Conservation (phyloP, 306 rosid genomes). For the Prunus campanulata region DNA sequence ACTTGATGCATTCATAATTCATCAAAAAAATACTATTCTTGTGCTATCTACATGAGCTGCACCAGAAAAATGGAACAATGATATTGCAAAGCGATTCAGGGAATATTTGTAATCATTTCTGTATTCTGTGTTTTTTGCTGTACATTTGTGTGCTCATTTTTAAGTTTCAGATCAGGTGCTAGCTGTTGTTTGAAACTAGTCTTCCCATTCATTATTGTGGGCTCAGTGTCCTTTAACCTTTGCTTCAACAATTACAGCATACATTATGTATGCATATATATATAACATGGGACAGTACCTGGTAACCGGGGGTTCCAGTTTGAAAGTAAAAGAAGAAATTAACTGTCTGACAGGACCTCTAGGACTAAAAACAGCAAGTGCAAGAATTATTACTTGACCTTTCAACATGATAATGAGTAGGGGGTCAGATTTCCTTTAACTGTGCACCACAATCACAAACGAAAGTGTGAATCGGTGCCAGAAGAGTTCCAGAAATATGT, state of each 20-base stretch:
- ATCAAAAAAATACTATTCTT: no score
- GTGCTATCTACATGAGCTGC: slow-evolving; percentile 12
- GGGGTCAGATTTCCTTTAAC: background rate
- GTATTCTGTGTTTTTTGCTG: background rate
- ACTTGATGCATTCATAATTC: slow-evolving; percentile 23
- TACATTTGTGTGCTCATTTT: background rate
- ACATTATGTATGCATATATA: no score
- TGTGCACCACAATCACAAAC: slow-evolving; percentile 10
- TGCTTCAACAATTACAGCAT: background rate
- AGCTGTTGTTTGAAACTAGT: slow-evolving; percentile 8
- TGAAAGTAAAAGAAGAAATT: background rate
- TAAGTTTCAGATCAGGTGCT: background rate
- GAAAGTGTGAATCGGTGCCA: background rate
- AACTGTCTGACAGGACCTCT: background rate
- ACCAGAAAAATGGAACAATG: slow-evolving; percentile 22
- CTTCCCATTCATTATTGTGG: background rate
- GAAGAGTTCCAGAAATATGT: background rate
- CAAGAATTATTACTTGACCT: slow-evolving; percentile 6
- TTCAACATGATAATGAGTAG: slow-evolving; percentile 18
- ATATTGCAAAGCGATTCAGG: slow-evolving; percentile 21
- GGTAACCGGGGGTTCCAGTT: background rate
- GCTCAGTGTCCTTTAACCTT: slow-evolving; percentile 4
- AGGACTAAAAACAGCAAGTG: background rate
- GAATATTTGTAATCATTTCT: slow-evolving; percentile 32
- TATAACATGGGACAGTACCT: background rate